Evolutionary conservation across 1,139 yeast genomes (phyloP), one percentile per base, ranked within the genome.

Genomic region (Spencermartinsiella ligniputridi): DNA sequence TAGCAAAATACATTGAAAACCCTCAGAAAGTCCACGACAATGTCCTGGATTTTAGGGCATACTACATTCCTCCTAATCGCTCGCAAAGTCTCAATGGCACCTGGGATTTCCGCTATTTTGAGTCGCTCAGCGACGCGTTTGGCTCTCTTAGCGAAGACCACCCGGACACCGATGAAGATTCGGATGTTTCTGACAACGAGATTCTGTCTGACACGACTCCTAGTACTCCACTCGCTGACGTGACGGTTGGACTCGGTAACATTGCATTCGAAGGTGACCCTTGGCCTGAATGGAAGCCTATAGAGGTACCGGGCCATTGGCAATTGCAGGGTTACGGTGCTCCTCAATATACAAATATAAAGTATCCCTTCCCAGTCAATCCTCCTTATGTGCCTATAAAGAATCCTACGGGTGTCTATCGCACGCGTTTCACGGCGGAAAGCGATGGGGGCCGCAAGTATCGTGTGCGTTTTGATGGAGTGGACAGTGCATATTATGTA

Each of bases 281-380:
- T 9, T 9, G n/a, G 15, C 6, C 15, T 27, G 27, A 43, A 6
- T 55, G 52, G 52, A 34, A 47, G 2, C 41, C 40, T 11, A 52
- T 67, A 13, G 29, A 42, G 0, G 71, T 67, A 13, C 70, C 71
- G 2, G 68, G 69, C 11, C 65, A 63, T 45, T 67, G 70, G 69
- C 70, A 67, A 50, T 49, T 66, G 15, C 68, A 65, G 47, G 69
- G 69, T 4, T 58, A 47, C 41, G 69, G 68, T 8, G 46, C 49
- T 1, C 71, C 71, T 2, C 60, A 54, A 24, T 67, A 67, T 43
- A 66, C 70, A 15, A 67, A 67, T 46, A 53, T 57, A 36, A 52
- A 52, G 18, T 67, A 53, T 44, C 69, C 69, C 2, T 58, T 67
- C 49, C 64, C 66, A 4, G 58, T 60, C 32, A 60, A 66, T 43